Percentiles rank a stretch among this genome's conserved stretches.
phyloP scores from a whole-genome alignment of 2,329 filamentous ascomycete species.

The Ploettnerulaceae sp. region DNA sequence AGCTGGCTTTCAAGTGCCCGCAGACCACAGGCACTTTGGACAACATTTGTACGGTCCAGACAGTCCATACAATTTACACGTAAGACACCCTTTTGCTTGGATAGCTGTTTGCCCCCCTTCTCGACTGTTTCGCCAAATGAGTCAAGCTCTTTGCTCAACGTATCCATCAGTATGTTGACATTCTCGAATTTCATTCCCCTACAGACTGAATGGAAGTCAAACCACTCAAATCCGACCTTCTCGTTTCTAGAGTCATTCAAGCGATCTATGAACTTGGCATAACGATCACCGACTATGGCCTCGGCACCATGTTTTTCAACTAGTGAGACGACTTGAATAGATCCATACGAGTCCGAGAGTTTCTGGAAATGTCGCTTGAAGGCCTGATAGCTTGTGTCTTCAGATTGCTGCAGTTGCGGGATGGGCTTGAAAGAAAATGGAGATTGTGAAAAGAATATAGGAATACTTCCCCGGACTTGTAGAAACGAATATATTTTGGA shows the following conservation, averaged over 20 bases:
- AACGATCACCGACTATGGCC: slow-evolving; percentile 70
- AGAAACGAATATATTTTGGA: slow-evolving; percentile 74
- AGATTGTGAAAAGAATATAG: slow-evolving; percentile 90
- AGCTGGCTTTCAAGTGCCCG: slow-evolving; percentile 78
- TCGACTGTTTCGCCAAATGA: slow-evolving; percentile 66
- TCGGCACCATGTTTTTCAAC: slow-evolving; percentile 88
- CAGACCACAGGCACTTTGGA: slow-evolving; percentile 85
- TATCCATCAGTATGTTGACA: slow-evolving; percentile 72
- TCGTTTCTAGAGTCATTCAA: slow-evolving; percentile 59
- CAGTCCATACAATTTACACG: slow-evolving; percentile 99
- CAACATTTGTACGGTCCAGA: slow-evolving; percentile 91
- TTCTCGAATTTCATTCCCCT: slow-evolving; percentile 98
- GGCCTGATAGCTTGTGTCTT: slow-evolving; percentile 71
- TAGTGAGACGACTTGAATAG: slow-evolving; percentile 73
- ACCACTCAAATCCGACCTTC: slow-evolving; percentile 79
- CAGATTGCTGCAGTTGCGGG: slow-evolving; percentile 75
- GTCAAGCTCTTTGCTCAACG: slow-evolving; percentile 62
- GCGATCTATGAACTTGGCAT: slow-evolving; percentile 60
- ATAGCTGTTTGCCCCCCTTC: slow-evolving; percentile 39
- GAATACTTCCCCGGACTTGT: slow-evolving; percentile 86
- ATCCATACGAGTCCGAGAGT: slow-evolving; percentile 65
- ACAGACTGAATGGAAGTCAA: slow-evolving; percentile 90
- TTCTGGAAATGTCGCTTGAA: slow-evolving; percentile 75
- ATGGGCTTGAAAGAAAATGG: slow-evolving; percentile 90
- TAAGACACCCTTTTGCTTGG: slow-evolving; percentile 68